Conservation (phyloP, 2,329 filamentous ascomycete genomes). For the Tolypocladium ovalisporum region DNA sequence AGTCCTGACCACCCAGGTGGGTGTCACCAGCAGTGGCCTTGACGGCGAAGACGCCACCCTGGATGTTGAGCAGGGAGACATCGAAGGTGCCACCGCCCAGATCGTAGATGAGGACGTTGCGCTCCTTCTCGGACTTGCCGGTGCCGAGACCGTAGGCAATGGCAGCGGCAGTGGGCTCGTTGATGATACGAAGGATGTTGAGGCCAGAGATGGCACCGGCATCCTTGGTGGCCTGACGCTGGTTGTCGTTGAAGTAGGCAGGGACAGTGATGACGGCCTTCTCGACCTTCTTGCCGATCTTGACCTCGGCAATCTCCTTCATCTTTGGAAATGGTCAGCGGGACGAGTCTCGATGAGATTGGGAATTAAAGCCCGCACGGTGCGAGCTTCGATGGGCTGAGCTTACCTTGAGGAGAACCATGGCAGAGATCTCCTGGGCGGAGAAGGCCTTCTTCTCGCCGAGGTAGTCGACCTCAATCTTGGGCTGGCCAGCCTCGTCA, state of each 20-base stretch:
- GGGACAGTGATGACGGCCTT: conserved; percentile 99
- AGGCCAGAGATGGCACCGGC: conserved; percentile 94
- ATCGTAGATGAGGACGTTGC: conserved; percentile 99
- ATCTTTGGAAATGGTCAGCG: conserved; percentile 47
- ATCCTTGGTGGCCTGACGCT: conserved; percentile 98
- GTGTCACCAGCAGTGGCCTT: conserved; percentile 98
- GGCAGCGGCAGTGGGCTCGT: conserved; percentile 96
- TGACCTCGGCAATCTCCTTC: conserved; percentile 98
- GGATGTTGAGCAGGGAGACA: conserved; percentile 98
- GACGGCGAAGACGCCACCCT: conserved; percentile 98
- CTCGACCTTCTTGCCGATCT: conserved; percentile 97
- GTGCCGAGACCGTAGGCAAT: conserved; percentile 96
- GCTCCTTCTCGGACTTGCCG: conserved; percentile 94
- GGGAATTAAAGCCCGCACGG: neutral
- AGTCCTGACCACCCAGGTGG: conserved; percentile 90
- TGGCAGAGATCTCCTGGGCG: conserved; percentile 96
- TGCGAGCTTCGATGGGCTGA: neutral
- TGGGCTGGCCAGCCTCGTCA: conserved; percentile 77
- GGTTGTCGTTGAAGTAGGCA: conserved; percentile 99
- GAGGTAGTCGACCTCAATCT: conserved; percentile 93
- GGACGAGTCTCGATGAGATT: neutral
- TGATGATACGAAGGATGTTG: conserved; percentile 99
- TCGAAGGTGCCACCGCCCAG: conserved; percentile 99
- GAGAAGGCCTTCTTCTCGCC: conserved; percentile 93
- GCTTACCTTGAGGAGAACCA: conserved; percentile 90